Evolutionary conservation across 192 early-diverging fungal genomes (phyloP), one percentile per base, ranked within the genome.

Genomic region (Haplosporangium gracile): DNA sequence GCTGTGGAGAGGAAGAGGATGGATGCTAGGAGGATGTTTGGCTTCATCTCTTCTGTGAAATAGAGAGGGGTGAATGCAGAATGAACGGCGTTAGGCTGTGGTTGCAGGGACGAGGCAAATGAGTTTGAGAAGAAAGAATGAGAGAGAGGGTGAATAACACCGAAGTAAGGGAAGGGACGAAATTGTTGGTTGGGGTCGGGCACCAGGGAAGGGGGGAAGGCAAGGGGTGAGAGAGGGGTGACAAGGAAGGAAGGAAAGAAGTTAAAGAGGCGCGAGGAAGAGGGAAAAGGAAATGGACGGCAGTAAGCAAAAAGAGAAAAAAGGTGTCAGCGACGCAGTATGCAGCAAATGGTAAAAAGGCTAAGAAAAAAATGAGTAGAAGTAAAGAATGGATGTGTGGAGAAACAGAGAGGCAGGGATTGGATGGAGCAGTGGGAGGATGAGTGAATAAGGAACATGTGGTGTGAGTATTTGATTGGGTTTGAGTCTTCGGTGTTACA

Each of bases 1-100:
- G 53, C 76, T 53, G 81, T 83, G 29, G 81, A 68, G 57, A 76
- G 70, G 57, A 68, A 71, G 1, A 72, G 39, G 11, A 73, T 29
- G 42, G 81, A 75, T 11, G 70, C 70, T 22, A 83, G 22, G 5
- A 83, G 60, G 42, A 69, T 29, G 32, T 55, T 57, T 24, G 71
- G 36, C 81, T 83, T 83, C 81, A 83, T 51, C 20, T 16, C 15
- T 45, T 45, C 13, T 45, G 43, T 74, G 39, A 34, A 36, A 29
- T 18, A 53, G 38, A 63, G 24, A 51, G 74, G 38, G 13, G 51
- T 16, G 77, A 32, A 68, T 69, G 76, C 32, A 53, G 47, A 26
- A 51, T 51, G 38, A 40, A 24, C 8, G 34, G 11, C 10, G 18
- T 36, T 5, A 43, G 53, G 16, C 2, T 42, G 34, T 42, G 16